These are phyloP conservation scores for Beauveria australis DNA, from an alignment of 2,329 filamentous ascomycete genomes.

Conservation along the genomic window DNA sequence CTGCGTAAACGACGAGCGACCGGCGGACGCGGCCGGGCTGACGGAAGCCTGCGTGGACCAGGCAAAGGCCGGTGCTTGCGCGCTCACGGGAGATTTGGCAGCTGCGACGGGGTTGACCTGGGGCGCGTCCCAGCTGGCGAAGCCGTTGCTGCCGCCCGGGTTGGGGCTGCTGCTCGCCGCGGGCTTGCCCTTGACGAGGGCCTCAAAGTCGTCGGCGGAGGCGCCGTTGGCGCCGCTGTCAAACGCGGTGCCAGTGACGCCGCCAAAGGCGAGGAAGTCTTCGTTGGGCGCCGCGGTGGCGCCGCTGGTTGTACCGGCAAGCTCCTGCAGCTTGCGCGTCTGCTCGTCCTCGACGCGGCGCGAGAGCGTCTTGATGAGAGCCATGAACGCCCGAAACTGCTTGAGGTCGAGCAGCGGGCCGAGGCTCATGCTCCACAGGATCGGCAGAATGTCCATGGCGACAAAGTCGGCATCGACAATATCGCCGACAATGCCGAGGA, in stretches of 20 bases:
- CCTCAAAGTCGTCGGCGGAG: constrained; percentile 72
- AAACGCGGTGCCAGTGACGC: constrained; percentile 52
- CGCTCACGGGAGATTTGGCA: constrained; percentile 25
- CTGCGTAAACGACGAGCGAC: constrained; percentile 11
- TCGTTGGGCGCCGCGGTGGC: constrained; percentile 43
- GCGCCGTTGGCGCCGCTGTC: constrained; percentile 43
- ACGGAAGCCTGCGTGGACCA: constrained; percentile 54
- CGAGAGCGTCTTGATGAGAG: constrained; percentile 73
- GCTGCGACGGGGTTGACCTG: constrained; percentile 20
- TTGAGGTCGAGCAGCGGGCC: constrained; percentile 80
- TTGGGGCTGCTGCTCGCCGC: constrained; percentile 19
- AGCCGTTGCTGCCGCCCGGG: constrained; percentile 32
- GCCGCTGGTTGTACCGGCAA: constrained; percentile 53
- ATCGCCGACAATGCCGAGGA: constrained; percentile 74
- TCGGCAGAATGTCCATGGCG: constrained; percentile 80
- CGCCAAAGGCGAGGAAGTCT: constrained; percentile 65
- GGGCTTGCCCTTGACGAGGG: constrained; percentile 67
- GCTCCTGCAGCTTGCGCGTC: constrained; percentile 76
- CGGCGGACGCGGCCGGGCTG: constrained; percentile 19
- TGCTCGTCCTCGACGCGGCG: constrained; percentile 81
- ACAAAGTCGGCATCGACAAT: constrained; percentile 84
- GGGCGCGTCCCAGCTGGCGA: constrained; percentile 41
- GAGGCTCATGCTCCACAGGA: constrained; percentile 85
- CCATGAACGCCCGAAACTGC: constrained; percentile 87
- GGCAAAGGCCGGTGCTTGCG: constrained; percentile 46